Conservation (phyloP, 1,139 yeast genomes). For the Pichia kudriavzevii region DNA sequence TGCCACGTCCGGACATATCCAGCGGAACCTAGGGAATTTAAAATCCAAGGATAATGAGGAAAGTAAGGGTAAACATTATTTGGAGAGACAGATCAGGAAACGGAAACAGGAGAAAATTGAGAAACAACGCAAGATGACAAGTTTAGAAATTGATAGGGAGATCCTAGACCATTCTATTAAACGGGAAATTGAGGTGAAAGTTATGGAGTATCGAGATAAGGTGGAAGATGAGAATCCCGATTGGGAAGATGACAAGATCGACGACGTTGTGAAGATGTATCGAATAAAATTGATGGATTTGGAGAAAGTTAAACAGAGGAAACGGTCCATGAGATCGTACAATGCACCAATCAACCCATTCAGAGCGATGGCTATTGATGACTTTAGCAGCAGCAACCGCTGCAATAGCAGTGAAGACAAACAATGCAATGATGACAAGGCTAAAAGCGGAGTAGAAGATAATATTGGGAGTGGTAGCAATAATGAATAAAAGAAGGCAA, state of each 20-base stretch:
- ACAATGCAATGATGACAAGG: no score
- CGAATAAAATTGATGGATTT: constrained; percentile 10
- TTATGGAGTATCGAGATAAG: constrained; percentile 47
- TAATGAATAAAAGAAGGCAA: no score
- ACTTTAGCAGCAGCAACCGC: no score
- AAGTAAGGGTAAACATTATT: constrained; percentile 30
- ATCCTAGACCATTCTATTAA: constrained; percentile 40
- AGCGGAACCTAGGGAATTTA: constrained; percentile 37
- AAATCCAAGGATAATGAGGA: constrained; percentile 21
- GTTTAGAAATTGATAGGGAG: constrained; percentile 29
- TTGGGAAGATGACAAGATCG: constrained; percentile 19
- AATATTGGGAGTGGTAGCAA: no score
- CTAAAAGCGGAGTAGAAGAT: no score
- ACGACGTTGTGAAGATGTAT: constrained; percentile 14
- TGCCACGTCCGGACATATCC: constrained; percentile 67
- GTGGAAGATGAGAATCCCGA: constrained; percentile 40
- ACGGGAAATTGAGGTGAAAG: constrained; percentile 45
- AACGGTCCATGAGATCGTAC: no score
- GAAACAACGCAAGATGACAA: constrained; percentile 18
- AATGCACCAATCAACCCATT: no score
- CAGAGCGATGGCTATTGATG: no score
- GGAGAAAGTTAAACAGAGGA: background rate
- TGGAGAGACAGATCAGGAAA: constrained; percentile 27
- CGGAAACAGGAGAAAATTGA: constrained; percentile 20
- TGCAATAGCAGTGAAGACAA: no score